Conservation (phyloP, 169 alveolate genomes). For the Neospora caninum region DNA sequence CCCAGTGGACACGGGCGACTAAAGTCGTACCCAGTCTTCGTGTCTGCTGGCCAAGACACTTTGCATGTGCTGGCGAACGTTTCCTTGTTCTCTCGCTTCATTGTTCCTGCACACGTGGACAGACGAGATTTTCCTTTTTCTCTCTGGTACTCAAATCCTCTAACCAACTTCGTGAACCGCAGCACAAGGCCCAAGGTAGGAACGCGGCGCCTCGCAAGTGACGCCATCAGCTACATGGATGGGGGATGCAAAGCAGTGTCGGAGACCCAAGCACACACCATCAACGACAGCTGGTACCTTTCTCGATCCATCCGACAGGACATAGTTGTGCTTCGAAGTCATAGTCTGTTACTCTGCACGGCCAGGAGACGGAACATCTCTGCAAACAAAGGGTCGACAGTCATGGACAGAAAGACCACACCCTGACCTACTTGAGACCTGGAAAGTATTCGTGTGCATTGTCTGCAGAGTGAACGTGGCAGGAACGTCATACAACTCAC, state of each 20-base stretch:
- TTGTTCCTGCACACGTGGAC: neutral
- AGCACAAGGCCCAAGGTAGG: conserved; percentile 64
- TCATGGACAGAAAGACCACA: neutral
- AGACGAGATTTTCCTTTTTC: neutral
- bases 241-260: neutral
- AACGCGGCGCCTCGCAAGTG: conserved; percentile 66
- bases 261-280: neutral
- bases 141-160: neutral
- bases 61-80: conserved; percentile 49
- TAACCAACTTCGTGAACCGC: conserved; percentile 42
- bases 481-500: conserved; percentile 3
- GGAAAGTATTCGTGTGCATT: neutral
- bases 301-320: conserved; percentile 52
- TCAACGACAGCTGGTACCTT: conserved; percentile 13
- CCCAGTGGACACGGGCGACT: conserved; percentile 61
- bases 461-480: neutral
- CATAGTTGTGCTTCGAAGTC: conserved; percentile 53
- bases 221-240: conserved; percentile 45
- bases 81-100: conserved; percentile 43
- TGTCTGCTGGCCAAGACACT: conserved; percentile 48
- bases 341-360: conserved; percentile 51
- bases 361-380: conserved; percentile 63
- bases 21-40: conserved; percentile 44
- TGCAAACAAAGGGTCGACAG: neutral
- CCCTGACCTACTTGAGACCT: neutral